A percentile compares a stretch with the other conserved stretches of the same genome.
These are phyloP conservation scores for Wickerhamomyces pijperi DNA, from an alignment of 805 yeast genomes.

Conservation along the genomic window DNA sequence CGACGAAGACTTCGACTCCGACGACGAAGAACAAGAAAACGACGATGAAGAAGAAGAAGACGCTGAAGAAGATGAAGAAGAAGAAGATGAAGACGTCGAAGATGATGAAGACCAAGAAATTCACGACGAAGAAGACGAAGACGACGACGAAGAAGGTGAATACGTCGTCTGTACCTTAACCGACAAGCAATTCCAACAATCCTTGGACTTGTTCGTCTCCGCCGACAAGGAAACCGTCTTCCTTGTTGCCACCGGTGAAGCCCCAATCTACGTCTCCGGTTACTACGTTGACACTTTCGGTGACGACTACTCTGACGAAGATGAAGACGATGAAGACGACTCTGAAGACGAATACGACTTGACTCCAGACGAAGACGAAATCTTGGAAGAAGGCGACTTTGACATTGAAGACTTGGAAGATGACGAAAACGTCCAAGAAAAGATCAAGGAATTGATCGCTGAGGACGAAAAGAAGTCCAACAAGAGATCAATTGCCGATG, in stretches of 20 bases:
- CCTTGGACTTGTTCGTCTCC: conserved; percentile 77
- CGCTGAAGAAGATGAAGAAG: conserved; percentile 39
- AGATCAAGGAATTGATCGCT: conserved; percentile 65
- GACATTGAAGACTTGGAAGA: conserved; percentile 40
- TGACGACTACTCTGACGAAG: conserved; percentile 43
- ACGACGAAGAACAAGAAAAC: conserved; percentile 26
- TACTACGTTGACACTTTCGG: conserved; percentile 94
- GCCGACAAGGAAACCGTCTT: conserved; percentile 83
- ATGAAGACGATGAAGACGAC: conserved; percentile 39
- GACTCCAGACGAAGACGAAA: conserved; percentile 71
- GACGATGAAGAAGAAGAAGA: conserved; percentile 29
- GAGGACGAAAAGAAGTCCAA: conserved; percentile 33
- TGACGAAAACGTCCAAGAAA: conserved; percentile 57
- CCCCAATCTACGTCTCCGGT: conserved; percentile 86
- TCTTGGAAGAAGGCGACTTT: conserved; percentile 27
- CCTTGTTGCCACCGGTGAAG: conserved; percentile 94
- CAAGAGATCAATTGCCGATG: conserved; percentile 12
- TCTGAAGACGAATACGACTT: conserved; percentile 44
- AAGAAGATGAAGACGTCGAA: conserved; percentile 39
- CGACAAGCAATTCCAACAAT: conserved; percentile 85
- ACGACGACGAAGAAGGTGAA: conserved; percentile 73
- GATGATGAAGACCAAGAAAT: conserved; percentile 10
- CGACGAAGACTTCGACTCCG: conserved; percentile 29
- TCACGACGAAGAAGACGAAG: conserved; percentile 42
- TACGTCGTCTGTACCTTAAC: conserved; percentile 81